These are phyloP conservation scores for Ascochyta fabae DNA, from an alignment of 2,329 filamentous ascomycete genomes.

Conservation along the genomic window DNA sequence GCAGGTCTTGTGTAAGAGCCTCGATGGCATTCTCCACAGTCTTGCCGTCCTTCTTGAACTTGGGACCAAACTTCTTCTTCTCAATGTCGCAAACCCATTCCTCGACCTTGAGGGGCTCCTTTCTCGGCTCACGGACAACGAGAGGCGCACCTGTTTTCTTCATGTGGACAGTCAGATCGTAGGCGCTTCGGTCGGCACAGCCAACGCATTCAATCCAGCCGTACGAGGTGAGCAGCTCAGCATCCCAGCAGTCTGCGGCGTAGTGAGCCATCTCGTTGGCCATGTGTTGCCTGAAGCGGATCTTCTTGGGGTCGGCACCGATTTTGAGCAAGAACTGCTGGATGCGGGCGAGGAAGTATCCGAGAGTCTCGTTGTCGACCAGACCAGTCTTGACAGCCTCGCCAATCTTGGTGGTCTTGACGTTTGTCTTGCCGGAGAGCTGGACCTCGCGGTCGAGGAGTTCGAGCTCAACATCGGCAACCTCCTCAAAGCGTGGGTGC, in stretches of 20 bases:
- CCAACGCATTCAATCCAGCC: conserved; percentile 99
- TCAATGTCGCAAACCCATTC: conserved; percentile 88
- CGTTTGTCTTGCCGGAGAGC: conserved; percentile 80
- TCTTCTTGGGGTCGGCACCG: conserved; percentile 84
- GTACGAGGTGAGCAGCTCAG: conserved; percentile 86
- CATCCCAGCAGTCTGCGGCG: conserved; percentile 97
- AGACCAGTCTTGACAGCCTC: conserved; percentile 81
- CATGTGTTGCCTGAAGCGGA: conserved; percentile 98
- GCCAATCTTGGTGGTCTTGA: conserved; percentile 77
- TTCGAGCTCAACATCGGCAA: conserved; percentile 81
- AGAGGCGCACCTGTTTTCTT: conserved; percentile 90
- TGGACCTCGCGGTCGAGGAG: conserved; percentile 87
- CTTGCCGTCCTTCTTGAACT: conserved; percentile 91
- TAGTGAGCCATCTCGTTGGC: conserved; percentile 91
- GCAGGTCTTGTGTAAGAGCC: conserved; percentile 77
- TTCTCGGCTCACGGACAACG: conserved; percentile 80
- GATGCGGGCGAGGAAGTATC: conserved; percentile 95
- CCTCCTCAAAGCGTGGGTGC: conserved; percentile 84
- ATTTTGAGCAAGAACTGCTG: conserved; percentile 88
- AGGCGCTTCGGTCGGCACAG: conserved; percentile 93
- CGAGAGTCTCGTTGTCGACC: conserved; percentile 96
- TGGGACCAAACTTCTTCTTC: conserved; percentile 94
- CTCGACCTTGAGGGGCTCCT: conserved; percentile 79
- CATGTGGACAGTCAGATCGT: conserved; percentile 89
- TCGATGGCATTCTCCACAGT: conserved; percentile 80